phyloP scores from a whole-genome alignment of 1,139 yeast genomes.

The Lipomyces yarrowii region DNA sequence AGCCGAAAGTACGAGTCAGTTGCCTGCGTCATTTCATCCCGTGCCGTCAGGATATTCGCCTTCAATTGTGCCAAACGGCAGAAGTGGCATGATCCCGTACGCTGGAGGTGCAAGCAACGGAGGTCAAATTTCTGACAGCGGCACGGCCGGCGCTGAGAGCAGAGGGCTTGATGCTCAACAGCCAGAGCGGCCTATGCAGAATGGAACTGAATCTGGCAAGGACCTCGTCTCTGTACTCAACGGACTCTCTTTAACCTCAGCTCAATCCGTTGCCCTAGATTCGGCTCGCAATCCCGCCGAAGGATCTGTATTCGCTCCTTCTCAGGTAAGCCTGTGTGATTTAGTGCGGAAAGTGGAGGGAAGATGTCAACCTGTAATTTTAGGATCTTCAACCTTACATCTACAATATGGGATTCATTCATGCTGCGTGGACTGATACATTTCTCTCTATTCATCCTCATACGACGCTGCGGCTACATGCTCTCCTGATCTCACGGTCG shows the following conservation, averaged over 20 bases:
- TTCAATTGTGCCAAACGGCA: slow-evolving; percentile 1
- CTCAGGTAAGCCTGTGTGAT: neutral
- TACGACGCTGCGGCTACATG: slow-evolving; percentile 42
- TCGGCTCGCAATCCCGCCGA: neutral
- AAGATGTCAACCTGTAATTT: neutral
- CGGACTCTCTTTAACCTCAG: slow-evolving; percentile 6
- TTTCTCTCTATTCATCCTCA: slow-evolving; percentile 38
- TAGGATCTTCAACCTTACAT: slow-evolving; percentile 39
- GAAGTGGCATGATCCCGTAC: neutral
- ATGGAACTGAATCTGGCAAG: neutral
- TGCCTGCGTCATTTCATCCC: slow-evolving; percentile 1
- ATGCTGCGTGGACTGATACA: slow-evolving; percentile 46
- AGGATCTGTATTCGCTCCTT: neutral
- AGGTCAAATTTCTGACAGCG: neutral
- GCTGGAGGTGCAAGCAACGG: neutral
- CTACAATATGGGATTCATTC: slow-evolving; percentile 43
- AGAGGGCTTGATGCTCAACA: neutral
- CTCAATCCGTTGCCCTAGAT: neutral
- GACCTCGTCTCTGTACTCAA: slow-evolving; percentile 5
- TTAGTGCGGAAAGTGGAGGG: neutral
- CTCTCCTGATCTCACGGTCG: slow-evolving; percentile 42
- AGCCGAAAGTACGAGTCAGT: neutral
- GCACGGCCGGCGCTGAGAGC: neutral
- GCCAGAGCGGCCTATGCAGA: neutral
- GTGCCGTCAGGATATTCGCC: neutral